Conservation (phyloP, 2,329 filamentous ascomycete genomes). For the Gnomoniopsis sp. region DNA sequence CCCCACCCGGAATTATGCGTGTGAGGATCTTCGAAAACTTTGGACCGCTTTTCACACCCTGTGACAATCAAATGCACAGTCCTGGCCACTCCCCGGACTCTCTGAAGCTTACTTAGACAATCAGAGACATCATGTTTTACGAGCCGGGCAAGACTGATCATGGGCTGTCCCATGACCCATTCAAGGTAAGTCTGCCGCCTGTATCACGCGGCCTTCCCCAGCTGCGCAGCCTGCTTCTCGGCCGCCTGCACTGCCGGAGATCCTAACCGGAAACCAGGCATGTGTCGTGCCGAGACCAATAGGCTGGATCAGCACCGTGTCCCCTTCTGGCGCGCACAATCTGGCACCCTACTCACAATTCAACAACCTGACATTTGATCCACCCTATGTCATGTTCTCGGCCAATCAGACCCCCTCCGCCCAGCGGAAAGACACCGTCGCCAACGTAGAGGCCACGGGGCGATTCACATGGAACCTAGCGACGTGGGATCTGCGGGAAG, state of each 20-base stretch:
- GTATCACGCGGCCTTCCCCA: background rate
- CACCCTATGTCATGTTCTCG: constrained; percentile 60
- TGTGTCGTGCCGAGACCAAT: constrained; percentile 61
- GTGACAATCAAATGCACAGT: no score
- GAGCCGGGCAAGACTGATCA: constrained; percentile 16
- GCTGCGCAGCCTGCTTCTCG: no score
- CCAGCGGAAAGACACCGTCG: constrained; percentile 52
- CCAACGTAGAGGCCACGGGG: constrained; percentile 53
- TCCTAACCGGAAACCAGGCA: constrained; percentile 29
- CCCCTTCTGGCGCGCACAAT: constrained; percentile 44
- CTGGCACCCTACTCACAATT: constrained; percentile 61
- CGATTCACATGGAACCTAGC: constrained; percentile 59
- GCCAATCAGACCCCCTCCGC: constrained; percentile 49
- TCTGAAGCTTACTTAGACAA: background rate
- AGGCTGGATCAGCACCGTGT: constrained; percentile 59
- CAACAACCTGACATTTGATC: constrained; percentile 61
- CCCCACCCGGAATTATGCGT: background rate
- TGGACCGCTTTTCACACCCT: background rate
- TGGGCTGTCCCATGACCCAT: constrained; percentile 11
- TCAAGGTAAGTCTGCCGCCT: constrained; percentile 7
- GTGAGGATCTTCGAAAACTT: background rate
- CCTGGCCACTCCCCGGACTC: background rate
- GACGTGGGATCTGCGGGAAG: constrained; percentile 51
- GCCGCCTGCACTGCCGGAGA: background rate
- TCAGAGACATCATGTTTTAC: constrained; percentile 12